Conservation (phyloP, 176 grass and related monocot genomes). For the Carex scoparia region DNA sequence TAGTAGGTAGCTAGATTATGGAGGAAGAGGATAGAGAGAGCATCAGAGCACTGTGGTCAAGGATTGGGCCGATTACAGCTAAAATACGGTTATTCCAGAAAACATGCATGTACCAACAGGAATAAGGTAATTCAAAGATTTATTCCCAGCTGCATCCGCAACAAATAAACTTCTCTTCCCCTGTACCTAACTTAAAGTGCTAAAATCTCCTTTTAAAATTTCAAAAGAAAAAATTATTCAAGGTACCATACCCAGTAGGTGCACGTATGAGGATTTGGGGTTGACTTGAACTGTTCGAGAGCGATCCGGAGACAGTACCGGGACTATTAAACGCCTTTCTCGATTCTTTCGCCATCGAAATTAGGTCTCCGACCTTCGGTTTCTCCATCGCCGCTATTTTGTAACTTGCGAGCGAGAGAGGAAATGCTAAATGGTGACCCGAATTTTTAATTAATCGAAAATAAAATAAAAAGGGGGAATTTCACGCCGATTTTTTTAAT, state of each 20-base stretch:
- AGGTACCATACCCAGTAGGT: slow-evolving; percentile 1
- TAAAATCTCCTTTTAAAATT: not conserved
- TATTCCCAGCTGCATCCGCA: too few species aligned
- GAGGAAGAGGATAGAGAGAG: not conserved
- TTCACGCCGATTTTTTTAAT: too few species aligned
- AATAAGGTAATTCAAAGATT: not conserved
- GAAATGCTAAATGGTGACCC: not conserved
- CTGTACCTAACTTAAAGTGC: not conserved
- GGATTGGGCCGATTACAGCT: not conserved
- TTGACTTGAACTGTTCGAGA: not conserved
- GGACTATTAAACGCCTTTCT: slow-evolving; percentile 1
- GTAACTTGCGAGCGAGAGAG: not conserved
- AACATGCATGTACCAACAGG: not conserved
- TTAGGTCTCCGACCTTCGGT: not conserved
- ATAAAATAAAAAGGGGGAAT: too few species aligned
- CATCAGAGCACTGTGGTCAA: not conserved
- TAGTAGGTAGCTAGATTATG: too few species aligned
- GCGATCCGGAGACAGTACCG: not conserved
- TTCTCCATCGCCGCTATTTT: slow-evolving; percentile 25
- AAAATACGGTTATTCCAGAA: not conserved
- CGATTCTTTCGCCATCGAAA: slow-evolving; percentile 15
- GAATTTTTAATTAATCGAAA: too few species aligned
- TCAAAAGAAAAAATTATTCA: not conserved
- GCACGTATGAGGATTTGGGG: slow-evolving; percentile 14
- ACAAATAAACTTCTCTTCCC: not conserved